These are phyloP conservation scores for Dryas octopetala DNA, from an alignment of 306 rosid genomes.

Conservation along the genomic window DNA sequence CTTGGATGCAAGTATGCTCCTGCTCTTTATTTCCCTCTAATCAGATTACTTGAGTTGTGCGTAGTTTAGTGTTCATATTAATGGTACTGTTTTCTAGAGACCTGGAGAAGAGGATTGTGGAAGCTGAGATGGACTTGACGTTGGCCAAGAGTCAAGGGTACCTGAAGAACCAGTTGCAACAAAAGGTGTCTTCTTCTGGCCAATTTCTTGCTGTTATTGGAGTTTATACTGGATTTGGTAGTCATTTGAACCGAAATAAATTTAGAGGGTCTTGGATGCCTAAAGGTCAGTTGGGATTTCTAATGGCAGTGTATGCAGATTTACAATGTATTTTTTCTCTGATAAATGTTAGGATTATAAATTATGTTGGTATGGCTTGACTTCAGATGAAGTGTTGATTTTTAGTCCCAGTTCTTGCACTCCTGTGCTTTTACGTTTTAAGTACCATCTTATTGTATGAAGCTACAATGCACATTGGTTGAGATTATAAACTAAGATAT, in stretches of 20 bases:
- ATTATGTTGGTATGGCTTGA: background rate
- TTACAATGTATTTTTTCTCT: background rate
- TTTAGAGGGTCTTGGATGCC: conserved; percentile 99
- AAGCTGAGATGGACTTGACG: conserved; percentile 92
- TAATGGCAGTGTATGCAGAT: background rate
- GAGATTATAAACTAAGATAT: background rate
- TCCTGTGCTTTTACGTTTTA: background rate
- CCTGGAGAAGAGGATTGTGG: conserved; percentile 90
- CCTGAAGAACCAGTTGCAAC: conserved; percentile 55
- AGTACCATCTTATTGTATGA: background rate
- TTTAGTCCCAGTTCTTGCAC: background rate
- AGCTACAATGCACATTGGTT: background rate
- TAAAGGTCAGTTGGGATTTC: conserved; percentile 59
- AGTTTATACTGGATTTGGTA: conserved; percentile 94
- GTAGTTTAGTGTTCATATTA: conserved; percentile 1
- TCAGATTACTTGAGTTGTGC: background rate
- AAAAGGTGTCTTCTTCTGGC: conserved; percentile 57
- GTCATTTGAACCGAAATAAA: conserved; percentile 68
- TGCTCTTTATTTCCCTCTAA: background rate
- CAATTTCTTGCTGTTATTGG: conserved; percentile 89
- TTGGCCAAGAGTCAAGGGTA: conserved; percentile 97
- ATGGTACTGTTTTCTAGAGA: conserved; percentile 46
- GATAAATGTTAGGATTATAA: background rate
- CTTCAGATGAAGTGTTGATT: conserved; percentile 13
- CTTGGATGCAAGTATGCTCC: conserved; percentile 79